A percentile compares a stretch with the other conserved stretches of the same genome.
Evolutionary conservation across 2,329 filamentous ascomycete genomes (phyloP).

Genomic region (Phialophora verrucosa): DNA sequence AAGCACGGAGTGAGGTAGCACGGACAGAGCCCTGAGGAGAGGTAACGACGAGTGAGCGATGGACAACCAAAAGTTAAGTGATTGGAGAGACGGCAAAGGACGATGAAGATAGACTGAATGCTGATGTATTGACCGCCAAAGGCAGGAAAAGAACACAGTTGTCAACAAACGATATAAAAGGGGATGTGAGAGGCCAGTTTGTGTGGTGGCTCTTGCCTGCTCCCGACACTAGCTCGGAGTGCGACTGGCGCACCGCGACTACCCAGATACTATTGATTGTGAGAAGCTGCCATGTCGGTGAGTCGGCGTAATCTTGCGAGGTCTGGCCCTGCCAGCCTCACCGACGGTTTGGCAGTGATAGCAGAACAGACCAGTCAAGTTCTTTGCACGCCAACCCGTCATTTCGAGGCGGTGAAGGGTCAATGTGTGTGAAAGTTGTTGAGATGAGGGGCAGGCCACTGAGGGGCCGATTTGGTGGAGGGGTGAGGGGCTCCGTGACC

Average conservation of each 20-base stretch:
- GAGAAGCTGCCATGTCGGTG: slow-evolving; percentile 14
- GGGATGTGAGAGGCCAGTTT: slow-evolving; percentile 10
- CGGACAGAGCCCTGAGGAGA: background rate
- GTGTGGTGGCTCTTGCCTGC: slow-evolving; percentile 8
- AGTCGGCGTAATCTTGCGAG: slow-evolving; percentile 11
- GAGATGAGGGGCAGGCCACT: slow-evolving; percentile 20
- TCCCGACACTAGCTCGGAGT: slow-evolving; percentile 32
- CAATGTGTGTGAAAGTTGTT: slow-evolving; percentile 11
- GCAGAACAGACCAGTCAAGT: slow-evolving; percentile 12
- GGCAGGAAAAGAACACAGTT: slow-evolving; percentile 9
- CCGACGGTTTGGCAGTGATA: slow-evolving; percentile 11
- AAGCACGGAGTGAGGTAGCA: slow-evolving; percentile 11
- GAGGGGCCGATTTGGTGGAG: slow-evolving; percentile 6
- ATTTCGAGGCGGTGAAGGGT: slow-evolving; percentile 21
- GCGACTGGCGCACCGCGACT: slow-evolving; percentile 21
- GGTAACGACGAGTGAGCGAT: slow-evolving; percentile 20
- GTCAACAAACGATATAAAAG: slow-evolving; percentile 11
- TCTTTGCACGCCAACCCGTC: slow-evolving; percentile 1
- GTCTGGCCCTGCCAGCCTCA: slow-evolving; percentile 19
- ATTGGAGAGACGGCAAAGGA: slow-evolving; percentile 9
- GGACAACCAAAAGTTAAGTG: slow-evolving; percentile 9
- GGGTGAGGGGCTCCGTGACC: too few species aligned
- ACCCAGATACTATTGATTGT: slow-evolving; percentile 20
- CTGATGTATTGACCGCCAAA: slow-evolving; percentile 20
- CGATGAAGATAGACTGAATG: slow-evolving; percentile 7